These are phyloP conservation scores for Chaetomium sp. DNA, from an alignment of 2,329 filamentous ascomycete genomes.

Conservation along the genomic window DNA sequence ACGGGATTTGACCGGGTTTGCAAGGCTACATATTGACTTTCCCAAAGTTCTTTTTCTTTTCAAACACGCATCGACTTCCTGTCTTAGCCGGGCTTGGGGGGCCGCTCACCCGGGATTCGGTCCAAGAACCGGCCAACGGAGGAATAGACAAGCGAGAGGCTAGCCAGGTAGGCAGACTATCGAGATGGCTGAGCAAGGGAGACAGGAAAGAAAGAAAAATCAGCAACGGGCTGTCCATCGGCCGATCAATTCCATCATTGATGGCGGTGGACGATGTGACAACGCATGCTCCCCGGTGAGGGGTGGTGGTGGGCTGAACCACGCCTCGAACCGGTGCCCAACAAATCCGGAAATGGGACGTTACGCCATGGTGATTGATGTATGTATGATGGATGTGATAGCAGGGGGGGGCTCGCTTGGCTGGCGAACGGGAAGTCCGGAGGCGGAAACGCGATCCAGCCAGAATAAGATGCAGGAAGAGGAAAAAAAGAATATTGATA, in stretches of 20 bases:
- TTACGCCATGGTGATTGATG: background rate
- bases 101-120: background rate
- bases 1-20: conserved; percentile 1
- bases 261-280: background rate
- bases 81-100: background rate
- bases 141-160: too few species aligned
- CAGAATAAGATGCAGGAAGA: too few species aligned
- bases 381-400: background rate
- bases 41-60: background rate
- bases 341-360: background rate
- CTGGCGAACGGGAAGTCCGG: background rate
- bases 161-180: too few species aligned
- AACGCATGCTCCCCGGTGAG: background rate
- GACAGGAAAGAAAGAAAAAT: background rate
- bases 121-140: background rate
- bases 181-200: background rate
- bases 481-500: too few species aligned
- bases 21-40: conserved; percentile 15
- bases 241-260: background rate
- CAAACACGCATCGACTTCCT: background rate
- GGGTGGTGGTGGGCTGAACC: too few species aligned
- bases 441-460: too few species aligned
- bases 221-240: background rate
- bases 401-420: background rate
- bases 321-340: too few species aligned